These are phyloP conservation scores for Alternaria longipes DNA, from an alignment of 2,329 filamentous ascomycete species.

Conservation along the genomic window DNA sequence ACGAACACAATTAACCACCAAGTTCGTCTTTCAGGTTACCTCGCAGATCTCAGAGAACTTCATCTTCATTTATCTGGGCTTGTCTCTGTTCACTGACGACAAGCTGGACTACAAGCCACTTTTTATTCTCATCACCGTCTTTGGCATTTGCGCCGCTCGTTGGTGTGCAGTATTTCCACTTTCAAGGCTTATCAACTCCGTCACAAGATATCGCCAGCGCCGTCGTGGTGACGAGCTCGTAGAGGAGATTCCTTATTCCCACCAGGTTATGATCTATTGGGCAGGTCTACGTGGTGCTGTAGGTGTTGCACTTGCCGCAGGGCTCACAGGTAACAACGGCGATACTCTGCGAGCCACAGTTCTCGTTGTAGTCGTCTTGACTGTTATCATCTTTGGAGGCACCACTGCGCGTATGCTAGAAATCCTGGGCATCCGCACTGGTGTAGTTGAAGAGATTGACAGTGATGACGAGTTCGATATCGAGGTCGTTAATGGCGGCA, in stretches of 20 bases:
- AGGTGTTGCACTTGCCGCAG: conserved; percentile 90
- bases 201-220: conserved; percentile 84
- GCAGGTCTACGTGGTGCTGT: conserved; percentile 94
- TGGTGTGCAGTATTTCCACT: conserved; percentile 96
- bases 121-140: conserved; percentile 90
- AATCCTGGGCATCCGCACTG: conserved; percentile 94
- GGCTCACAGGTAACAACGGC: conserved; percentile 82
- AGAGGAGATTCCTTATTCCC: conserved; percentile 87
- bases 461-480: conserved; percentile 99
- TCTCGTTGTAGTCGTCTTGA: conserved; percentile 95
- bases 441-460: conserved; percentile 95
- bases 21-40: conserved; percentile 94
- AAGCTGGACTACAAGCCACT: conserved; percentile 90
- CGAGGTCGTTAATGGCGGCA: conserved; percentile 71
- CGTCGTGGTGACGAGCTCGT: conserved; percentile 75
- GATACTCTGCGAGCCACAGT: conserved; percentile 90
- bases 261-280: conserved; percentile 99
- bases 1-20: conserved; percentile 94
- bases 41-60: conserved; percentile 98
- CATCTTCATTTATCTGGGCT: conserved; percentile 97
- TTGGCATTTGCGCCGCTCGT: conserved; percentile 89
- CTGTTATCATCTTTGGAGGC: conserved; percentile 98
- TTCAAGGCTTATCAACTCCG: conserved; percentile 88
- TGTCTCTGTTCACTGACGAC: conserved; percentile 92
- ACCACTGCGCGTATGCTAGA: conserved; percentile 98